These are phyloP conservation scores for Effrenium voratum DNA, from an alignment of 73 alveolate species.

Conservation along the genomic window DNA sequence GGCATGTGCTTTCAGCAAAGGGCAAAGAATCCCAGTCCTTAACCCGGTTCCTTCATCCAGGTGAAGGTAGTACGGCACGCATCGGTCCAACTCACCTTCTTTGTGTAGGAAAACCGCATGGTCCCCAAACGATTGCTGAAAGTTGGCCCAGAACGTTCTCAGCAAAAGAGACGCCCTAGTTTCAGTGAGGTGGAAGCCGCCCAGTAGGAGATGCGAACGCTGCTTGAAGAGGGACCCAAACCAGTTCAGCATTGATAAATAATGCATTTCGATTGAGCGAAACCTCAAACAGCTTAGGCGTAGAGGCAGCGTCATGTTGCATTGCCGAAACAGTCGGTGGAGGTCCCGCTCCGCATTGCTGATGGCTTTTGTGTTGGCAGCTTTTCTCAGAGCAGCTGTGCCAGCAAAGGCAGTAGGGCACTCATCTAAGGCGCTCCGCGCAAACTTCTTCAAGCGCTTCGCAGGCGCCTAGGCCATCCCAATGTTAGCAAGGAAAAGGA, in stretches of 20 bases:
- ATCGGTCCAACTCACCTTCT: neutral
- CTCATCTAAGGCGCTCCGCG: neutral
- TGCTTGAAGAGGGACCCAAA: neutral
- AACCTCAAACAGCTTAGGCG: neutral
- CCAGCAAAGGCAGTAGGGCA: neutral
- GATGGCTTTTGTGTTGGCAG: neutral
- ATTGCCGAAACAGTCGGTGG: neutral
- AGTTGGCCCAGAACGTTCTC: slow-evolving; percentile 4
- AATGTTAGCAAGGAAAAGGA: no score
- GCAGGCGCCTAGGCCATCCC: slow-evolving; percentile 52
- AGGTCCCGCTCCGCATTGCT: slow-evolving; percentile 44
- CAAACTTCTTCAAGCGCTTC: neutral
- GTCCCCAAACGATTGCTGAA: neutral
- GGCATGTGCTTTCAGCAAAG: no score
- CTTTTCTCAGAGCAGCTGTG: neutral
- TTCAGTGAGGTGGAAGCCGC: neutral
- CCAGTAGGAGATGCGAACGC: neutral
- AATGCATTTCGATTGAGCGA: neutral
- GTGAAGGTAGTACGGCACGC: slow-evolving; percentile 38
- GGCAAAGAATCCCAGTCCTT: no score
- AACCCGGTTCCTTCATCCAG: slow-evolving; percentile 16
- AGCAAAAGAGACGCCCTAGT: neutral
- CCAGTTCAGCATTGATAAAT: neutral
- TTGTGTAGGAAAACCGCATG: neutral
- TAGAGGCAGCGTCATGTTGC: neutral